These are phyloP conservation scores for Dactylellina cionopaga DNA, from an alignment of 2,329 filamentous ascomycete genomes.

Conservation along the genomic window DNA sequence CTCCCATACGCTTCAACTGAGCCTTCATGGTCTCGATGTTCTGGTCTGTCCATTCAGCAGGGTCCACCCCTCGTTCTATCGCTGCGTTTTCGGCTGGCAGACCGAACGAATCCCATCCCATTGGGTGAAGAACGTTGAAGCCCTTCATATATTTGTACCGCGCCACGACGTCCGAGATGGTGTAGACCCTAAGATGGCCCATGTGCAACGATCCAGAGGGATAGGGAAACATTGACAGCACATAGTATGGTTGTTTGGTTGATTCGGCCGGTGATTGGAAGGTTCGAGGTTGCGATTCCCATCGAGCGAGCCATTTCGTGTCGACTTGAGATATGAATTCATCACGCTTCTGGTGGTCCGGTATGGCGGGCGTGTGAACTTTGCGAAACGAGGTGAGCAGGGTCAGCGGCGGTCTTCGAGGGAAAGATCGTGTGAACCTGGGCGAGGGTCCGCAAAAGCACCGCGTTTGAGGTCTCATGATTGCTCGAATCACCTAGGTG, in stretches of 20 bases:
- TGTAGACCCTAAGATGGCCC: slow-evolving; percentile 87
- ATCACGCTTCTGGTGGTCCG: not conserved
- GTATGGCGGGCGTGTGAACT: slow-evolving; percentile 7
- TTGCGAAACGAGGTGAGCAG: slow-evolving; percentile 29
- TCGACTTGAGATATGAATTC: slow-evolving; percentile 25
- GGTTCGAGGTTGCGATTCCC: slow-evolving; percentile 27
- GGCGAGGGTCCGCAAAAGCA: slow-evolving; percentile 28
- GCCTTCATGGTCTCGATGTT: slow-evolving; percentile 88
- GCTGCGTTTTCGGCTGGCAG: slow-evolving; percentile 91
- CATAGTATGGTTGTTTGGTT: slow-evolving; percentile 65
- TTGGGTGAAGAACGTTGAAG: slow-evolving; percentile 80
- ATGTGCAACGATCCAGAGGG: slow-evolving; percentile 87
- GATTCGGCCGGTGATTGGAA: slow-evolving; percentile 60
- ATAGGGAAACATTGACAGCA: slow-evolving; percentile 93
- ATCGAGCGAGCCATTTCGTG: slow-evolving; percentile 42
- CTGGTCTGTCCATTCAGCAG: slow-evolving; percentile 78
- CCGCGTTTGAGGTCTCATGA: slow-evolving; percentile 42
- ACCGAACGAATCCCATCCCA: slow-evolving; percentile 94
- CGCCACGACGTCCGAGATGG: slow-evolving; percentile 85
- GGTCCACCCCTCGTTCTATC: slow-evolving; percentile 80
- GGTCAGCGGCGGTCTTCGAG: slow-evolving; percentile 17
- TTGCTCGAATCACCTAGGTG: slow-evolving; percentile 43
- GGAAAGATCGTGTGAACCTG: slow-evolving; percentile 17
- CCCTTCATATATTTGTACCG: slow-evolving; percentile 80
- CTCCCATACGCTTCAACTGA: slow-evolving; percentile 81